Conservation (phyloP, 495 filamentous ascomycete species). For the Lophiotrema nucula region DNA sequence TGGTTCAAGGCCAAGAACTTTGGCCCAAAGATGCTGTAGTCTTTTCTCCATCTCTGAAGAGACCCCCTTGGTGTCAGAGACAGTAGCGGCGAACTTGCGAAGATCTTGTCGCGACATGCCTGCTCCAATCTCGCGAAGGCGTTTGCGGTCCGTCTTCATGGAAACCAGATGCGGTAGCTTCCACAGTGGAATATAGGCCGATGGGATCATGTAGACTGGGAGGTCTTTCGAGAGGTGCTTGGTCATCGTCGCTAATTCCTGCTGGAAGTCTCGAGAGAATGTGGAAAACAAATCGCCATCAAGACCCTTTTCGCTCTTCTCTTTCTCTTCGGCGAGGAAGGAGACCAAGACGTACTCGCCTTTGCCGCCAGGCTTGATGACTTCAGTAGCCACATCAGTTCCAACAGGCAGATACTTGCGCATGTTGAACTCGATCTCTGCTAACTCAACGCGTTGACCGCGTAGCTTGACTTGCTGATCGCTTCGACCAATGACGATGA, state of each 20-base stretch:
- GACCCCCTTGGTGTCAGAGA: constrained; percentile 32
- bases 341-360: constrained; percentile 45
- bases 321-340: constrained; percentile 38
- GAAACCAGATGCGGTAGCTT: constrained; percentile 57
- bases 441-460: constrained; percentile 64
- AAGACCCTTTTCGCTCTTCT: not conserved
- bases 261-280: constrained; percentile 11
- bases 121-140: constrained; percentile 40
- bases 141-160: constrained; percentile 62
- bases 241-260: constrained; percentile 6
- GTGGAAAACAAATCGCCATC: constrained; percentile 8
- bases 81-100: constrained; percentile 15
- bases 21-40: constrained; percentile 25
- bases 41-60: constrained; percentile 25
- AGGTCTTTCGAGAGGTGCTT: constrained; percentile 34
- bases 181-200: constrained; percentile 58
- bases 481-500: constrained; percentile 62
- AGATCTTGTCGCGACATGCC: constrained; percentile 21
- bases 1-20: constrained; percentile 14
- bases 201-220: constrained; percentile 60
- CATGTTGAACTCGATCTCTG: constrained; percentile 63
- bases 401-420: constrained; percentile 39
- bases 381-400: constrained; percentile 43
- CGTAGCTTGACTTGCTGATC: constrained; percentile 67
- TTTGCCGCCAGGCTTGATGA: constrained; percentile 44